Evolutionary conservation across 805 yeast genomes (phyloP).

Genomic region (Cyberlindnera sargentensis): DNA sequence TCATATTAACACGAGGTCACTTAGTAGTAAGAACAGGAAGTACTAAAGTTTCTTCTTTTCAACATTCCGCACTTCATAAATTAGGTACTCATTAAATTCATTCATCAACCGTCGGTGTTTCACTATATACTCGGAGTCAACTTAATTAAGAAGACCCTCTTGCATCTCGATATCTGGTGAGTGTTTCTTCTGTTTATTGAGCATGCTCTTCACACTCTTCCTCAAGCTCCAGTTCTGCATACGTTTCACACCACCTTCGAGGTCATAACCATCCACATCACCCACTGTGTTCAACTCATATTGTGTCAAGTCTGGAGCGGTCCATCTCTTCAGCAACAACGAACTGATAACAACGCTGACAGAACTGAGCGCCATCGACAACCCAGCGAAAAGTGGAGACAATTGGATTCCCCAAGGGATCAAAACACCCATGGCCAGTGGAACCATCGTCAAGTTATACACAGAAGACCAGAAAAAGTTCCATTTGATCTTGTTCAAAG

Average conservation of each 20-base stretch:
- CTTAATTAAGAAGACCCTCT: slow-evolving; percentile 9
- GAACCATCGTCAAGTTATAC: slow-evolving; percentile 80
- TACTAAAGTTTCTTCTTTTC: too few relatives aligned
- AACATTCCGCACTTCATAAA: too few relatives aligned
- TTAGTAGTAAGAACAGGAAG: too few relatives aligned
- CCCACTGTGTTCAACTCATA: neutral
- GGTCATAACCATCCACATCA: slow-evolving; percentile 11
- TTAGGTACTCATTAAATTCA: too few relatives aligned
- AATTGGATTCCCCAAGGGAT: slow-evolving; percentile 70
- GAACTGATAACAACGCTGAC: slow-evolving; percentile 84
- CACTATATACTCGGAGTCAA: too few relatives aligned
- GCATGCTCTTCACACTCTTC: slow-evolving; percentile 10
- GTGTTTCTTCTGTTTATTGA: slow-evolving; percentile 3
- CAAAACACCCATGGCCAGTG: slow-evolving; percentile 90
- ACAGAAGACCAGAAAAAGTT: slow-evolving; percentile 85
- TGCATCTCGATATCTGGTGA: slow-evolving; percentile 16
- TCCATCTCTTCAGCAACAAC: slow-evolving; percentile 63
- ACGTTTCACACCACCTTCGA: slow-evolving; percentile 10
- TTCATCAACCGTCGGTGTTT: too few relatives aligned
- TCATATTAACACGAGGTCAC: too few relatives aligned
- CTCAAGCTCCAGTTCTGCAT: slow-evolving; percentile 10
- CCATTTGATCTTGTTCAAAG: slow-evolving; percentile 66
- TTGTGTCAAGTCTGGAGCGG: slow-evolving; percentile 21
- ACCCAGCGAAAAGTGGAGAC: slow-evolving; percentile 85
- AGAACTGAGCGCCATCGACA: slow-evolving; percentile 90